A percentile compares a stretch with the other conserved stretches of the same genome.
phyloP scores from a whole-genome alignment of 2,329 filamentous ascomycete genomes.

The Fusarium sp. region DNA sequence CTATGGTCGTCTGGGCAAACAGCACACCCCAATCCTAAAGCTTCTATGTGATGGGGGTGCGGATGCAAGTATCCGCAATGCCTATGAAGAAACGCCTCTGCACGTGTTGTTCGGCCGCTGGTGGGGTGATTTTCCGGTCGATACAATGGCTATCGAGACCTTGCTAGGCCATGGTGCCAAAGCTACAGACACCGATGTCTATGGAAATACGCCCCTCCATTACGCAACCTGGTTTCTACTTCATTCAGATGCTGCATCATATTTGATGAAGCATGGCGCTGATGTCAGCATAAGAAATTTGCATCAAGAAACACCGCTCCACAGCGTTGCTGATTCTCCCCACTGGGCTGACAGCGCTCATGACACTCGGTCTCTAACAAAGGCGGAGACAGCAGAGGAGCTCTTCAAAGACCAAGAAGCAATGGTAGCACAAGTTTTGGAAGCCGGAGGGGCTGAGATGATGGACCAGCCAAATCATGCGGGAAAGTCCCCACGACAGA shows the following conservation, averaged over 20 bases:
- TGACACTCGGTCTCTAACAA: neutral
- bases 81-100: neutral
- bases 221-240: neutral
- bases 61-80: neutral
- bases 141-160: neutral
- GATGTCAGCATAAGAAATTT: neutral
- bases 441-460: neutral
- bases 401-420: neutral
- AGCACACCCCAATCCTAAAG: fast-evolving
- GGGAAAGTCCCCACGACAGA: neutral
- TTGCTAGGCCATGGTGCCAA: neutral
- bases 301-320: neutral
- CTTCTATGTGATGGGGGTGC: neutral
- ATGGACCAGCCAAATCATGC: neutral
- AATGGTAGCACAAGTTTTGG: neutral
- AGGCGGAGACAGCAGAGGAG: neutral
- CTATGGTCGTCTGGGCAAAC: neutral
- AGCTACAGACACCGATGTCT: neutral
- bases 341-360: fast-evolving
- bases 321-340: neutral
- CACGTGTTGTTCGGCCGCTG: neutral
- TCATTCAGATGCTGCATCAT: neutral
- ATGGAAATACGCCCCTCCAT: neutral
- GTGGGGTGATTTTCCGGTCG: fast-evolving
- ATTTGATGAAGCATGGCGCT: neutral